Base-by-base conservation (phyloP, 306 rosid species). In the Malus asiatica region DNA sequence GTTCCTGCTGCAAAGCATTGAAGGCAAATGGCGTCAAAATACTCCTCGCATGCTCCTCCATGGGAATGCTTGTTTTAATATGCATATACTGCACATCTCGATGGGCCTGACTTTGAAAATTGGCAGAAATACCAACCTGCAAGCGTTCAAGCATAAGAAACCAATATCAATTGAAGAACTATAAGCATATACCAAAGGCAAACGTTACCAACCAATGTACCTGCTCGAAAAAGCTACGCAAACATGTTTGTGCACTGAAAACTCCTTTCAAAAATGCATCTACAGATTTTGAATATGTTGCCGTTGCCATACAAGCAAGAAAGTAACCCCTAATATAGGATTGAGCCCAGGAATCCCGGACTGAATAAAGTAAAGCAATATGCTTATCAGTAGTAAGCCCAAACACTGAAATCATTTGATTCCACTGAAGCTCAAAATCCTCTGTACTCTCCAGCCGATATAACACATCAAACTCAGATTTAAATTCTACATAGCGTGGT, bases 161-260 rank as follows among this genome's bases (percentile, higher is more conserved):
- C 71, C 75, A 74, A 74, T 62, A 67, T 74, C 63, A 79, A 35
- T 53, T 9, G 68, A 83, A 75, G 30, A 75, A 82, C 10, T n/a
- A 69, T 48, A 53, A 23, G 60, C 71, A 70, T 66, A 61, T 12
- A 70, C 58, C 45, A 72, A 16, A 30, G 8, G 18, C 58, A 65
- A 33, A 76, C 19, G 58, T 46, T 67, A 46, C 58, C 42, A 45
- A 76, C 22, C 4, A 46, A 77, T 67, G 23, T 81, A 92, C 99
- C 98, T 90, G 97, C 84, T 90, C 97, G 35, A 95, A 90, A 77
- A 95, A 90, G 83, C 91, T 86, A 55, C 97, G 93, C 82, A 95
- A 79, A 82, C 92, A 95, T 65, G 93, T 80, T 45, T 90, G 93
- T 22, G 90, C 58, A 48, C 84, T 52, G 79, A 92, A 87, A 76